These are phyloP conservation scores for Casuarina glauca DNA, from an alignment of 306 rosid genomes.

Conservation along the genomic window DNA sequence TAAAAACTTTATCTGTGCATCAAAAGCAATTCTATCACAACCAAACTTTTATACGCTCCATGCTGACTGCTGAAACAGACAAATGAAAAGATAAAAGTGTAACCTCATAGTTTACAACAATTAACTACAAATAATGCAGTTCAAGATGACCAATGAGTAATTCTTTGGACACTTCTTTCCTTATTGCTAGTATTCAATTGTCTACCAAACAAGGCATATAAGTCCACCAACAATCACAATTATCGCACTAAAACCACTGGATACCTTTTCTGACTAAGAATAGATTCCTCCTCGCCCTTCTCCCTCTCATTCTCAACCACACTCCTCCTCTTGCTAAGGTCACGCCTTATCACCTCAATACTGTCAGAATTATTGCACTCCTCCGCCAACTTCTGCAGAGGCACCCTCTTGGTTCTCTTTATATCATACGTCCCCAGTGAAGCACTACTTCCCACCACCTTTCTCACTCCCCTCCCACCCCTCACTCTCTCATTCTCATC, in stretches of 20 bases:
- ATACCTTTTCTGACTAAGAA: conserved; percentile 70
- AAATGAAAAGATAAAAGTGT: background rate
- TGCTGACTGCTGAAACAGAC: background rate
- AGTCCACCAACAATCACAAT: background rate
- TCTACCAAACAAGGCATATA: background rate
- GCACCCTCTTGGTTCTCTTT: conserved; percentile 62
- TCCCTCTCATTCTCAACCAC: conserved; percentile 34
- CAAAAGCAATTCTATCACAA: background rate
- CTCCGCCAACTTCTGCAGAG: conserved; percentile 39
- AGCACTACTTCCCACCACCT: conserved; percentile 70
- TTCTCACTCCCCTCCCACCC: conserved; percentile 31
- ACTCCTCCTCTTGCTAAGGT: conserved; percentile 60
- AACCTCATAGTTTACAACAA: background rate
- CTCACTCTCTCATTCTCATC: conserved; percentile 8
- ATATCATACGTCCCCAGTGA: conserved; percentile 75
- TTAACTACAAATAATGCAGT: background rate
- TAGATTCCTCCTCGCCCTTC: conserved; percentile 32
- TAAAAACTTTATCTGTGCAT: background rate
- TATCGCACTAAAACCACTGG: background rate
- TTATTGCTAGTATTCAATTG: background rate
- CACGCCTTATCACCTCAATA: conserved; percentile 61
- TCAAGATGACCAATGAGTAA: background rate
- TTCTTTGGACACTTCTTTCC: background rate
- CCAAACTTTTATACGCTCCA: background rate
- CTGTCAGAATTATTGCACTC: conserved; percentile 49